Conservation (phyloP, 768 basidiomycete genomes). For the Mycena epipterygia region DNA sequence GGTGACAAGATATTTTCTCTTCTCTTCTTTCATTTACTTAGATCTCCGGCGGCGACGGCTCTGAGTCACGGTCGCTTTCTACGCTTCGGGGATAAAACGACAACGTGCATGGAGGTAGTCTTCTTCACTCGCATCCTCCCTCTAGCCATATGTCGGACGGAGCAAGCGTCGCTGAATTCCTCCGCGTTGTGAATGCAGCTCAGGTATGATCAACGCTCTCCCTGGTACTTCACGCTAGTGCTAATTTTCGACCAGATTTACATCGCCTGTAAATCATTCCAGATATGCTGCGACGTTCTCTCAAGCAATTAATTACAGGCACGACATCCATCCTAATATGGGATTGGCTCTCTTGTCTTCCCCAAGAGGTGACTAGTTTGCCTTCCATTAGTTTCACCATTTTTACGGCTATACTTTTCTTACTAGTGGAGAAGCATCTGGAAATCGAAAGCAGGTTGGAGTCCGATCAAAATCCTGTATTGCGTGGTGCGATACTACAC, state of each 20-base stretch:
- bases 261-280: constrained; percentile 28
- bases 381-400: not conserved
- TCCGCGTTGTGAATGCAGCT: constrained; percentile 18
- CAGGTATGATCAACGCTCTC: constrained; percentile 1
- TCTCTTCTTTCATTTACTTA: not conserved
- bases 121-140: not conserved
- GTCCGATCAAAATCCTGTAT: constrained; percentile 30
- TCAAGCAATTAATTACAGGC: constrained; percentile 13
- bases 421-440: constrained; percentile 31
- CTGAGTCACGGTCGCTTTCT: not conserved
- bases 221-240: too few relatives aligned
- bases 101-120: not conserved
- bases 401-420: not conserved
- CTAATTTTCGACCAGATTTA: constrained; percentile 23
- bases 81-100: constrained; percentile 3
- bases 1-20: not conserved
- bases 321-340: constrained; percentile 34
- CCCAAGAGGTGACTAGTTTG: constrained; percentile 27
- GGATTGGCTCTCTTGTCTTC: constrained; percentile 39
- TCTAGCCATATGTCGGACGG: constrained; percentile 21
- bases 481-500: constrained; percentile 36
- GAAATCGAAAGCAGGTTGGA: constrained; percentile 26
- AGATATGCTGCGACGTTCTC: not conserved
- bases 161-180: not conserved
- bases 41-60: constrained; percentile 8